These are phyloP conservation scores for Syzygium jambos DNA, from an alignment of 345 rosid species.

Conservation along the genomic window DNA sequence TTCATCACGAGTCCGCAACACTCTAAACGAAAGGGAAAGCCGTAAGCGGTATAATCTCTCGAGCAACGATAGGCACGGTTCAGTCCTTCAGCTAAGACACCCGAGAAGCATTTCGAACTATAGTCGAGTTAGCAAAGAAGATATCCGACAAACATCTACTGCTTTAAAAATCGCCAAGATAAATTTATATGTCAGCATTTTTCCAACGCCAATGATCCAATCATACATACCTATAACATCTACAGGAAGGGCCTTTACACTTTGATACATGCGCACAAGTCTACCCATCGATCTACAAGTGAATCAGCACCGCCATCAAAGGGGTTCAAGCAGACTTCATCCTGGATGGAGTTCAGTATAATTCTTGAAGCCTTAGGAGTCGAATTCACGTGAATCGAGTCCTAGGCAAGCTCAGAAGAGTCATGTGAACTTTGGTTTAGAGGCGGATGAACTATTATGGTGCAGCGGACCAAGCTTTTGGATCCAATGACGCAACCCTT, in stretches of 20 bases:
- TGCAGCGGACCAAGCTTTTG: constrained; percentile 75
- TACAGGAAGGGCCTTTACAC: neutral
- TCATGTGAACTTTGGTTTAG: constrained; percentile 66
- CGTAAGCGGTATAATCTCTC: neutral
- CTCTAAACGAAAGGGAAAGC: neutral
- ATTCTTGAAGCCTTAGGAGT: neutral
- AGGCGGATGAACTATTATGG: constrained; percentile 21
- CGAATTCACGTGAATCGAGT: neutral
- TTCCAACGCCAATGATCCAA: neutral
- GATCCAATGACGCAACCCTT: constrained; percentile 75
- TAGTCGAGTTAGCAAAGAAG: neutral
- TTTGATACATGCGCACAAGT: neutral
- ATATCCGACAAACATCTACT: neutral
- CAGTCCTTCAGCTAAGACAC: neutral
- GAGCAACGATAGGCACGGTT: neutral
- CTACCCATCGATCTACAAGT: neutral
- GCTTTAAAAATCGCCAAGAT: neutral
- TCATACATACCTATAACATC: neutral
- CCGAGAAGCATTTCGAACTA: neutral
- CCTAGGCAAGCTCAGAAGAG: neutral
- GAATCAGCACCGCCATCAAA: neutral
- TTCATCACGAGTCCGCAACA: neutral
- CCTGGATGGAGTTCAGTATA: neutral
- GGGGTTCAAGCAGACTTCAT: neutral
- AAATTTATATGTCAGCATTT: neutral